Percentiles rank a stretch among this genome's conserved stretches.
phyloP scores from a whole-genome alignment of 352 stramenopile genomes.

The Pythium rhizo-oryzae region DNA sequence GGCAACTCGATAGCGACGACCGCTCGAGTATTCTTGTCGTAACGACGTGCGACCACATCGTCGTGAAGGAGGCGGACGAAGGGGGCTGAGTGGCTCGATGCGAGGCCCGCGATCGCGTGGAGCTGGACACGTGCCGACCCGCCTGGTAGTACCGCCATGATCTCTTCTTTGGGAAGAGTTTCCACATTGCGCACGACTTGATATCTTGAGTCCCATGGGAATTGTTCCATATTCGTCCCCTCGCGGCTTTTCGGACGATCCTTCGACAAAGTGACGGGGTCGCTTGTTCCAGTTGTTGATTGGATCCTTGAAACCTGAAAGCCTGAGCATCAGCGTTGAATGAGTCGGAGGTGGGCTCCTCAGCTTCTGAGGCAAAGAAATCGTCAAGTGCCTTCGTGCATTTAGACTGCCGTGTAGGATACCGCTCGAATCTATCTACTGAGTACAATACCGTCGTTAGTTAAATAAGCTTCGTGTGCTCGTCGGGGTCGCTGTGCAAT shows the following conservation, averaged over 20 bases:
- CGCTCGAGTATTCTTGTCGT: neutral
- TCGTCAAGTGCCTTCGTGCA: neutral
- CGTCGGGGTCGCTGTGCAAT: constrained; percentile 22
- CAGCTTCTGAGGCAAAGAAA: neutral
- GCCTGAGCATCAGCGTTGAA: neutral
- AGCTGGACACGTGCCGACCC: constrained; percentile 15
- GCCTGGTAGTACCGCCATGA: neutral
- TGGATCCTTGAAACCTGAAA: neutral
- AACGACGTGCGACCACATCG: constrained; percentile 24
- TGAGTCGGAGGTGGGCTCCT: neutral
- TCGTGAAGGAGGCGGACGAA: constrained; percentile 58
- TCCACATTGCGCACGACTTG: constrained; percentile 4
- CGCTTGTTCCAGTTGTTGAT: neutral
- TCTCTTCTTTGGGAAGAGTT: neutral
- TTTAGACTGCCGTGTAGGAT: neutral
- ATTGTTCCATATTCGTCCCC: constrained; percentile 4
- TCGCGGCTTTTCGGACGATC: constrained; percentile 10
- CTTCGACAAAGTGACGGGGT: neutral
- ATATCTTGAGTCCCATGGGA: neutral
- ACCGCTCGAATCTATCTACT: neutral
- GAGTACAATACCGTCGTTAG: neutral
- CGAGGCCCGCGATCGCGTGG: constrained; percentile 42
- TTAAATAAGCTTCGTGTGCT: constrained; percentile 50
- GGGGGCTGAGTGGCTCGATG: constrained; percentile 43
- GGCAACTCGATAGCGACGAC: constrained; percentile 21